phyloP scores from a whole-genome alignment of 2,329 filamentous ascomycete species.

The Aspergillus terreus region DNA sequence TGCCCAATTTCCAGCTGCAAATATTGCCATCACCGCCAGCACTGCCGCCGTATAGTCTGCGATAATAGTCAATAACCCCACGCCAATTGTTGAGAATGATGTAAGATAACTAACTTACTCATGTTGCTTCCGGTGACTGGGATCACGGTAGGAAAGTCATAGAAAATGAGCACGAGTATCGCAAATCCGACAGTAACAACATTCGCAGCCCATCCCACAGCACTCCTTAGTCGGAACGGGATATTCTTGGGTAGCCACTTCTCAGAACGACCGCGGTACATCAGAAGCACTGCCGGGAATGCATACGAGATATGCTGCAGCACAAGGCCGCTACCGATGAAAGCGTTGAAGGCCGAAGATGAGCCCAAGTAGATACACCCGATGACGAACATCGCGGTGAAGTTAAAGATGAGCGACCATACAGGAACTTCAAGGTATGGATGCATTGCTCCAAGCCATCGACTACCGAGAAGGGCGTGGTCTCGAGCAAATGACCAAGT shows the following conservation, averaged over 20 bases:
- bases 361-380: constrained; percentile 27
- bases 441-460: constrained; percentile 15
- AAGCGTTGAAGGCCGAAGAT: constrained; percentile 25
- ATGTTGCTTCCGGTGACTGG: constrained; percentile 26
- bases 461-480: constrained; percentile 15
- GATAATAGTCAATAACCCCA: no score
- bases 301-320: constrained; percentile 20
- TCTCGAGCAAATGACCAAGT: constrained; percentile 28
- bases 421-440: constrained; percentile 19
- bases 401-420: constrained; percentile 18
- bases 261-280: constrained; percentile 23
- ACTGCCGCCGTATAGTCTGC: constrained; percentile 19
- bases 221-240: constrained; percentile 14
- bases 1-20: constrained; percentile 18
- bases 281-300: constrained; percentile 24
- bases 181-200: constrained; percentile 21
- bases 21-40: constrained; percentile 16
- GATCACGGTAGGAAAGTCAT: constrained; percentile 25
- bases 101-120: constrained; percentile 19
- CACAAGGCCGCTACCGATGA: constrained; percentile 19
- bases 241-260: constrained; percentile 12
- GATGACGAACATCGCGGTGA: constrained; percentile 19
- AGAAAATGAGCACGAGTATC: constrained; percentile 26
- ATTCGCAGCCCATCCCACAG: constrained; percentile 28
- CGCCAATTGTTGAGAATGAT: no score